Evolutionary conservation across 371 early-diverging fungal species (phyloP).

Genomic region (Synchytrium microbalum): DNA sequence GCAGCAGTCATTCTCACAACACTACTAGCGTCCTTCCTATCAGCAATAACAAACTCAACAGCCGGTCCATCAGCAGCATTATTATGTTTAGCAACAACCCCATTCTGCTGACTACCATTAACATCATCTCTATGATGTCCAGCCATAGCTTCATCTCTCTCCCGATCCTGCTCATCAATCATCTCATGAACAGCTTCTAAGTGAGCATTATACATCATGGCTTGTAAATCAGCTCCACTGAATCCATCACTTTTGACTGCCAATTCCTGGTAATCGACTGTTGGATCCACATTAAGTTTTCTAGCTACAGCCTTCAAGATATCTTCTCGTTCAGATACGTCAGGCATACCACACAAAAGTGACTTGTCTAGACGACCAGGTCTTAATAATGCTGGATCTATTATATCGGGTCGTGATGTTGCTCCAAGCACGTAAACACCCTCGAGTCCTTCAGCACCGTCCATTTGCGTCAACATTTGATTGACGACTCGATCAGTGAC

Average conservation of each 20-base stretch:
- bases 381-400: slow-evolving; percentile 97
- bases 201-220: slow-evolving; percentile 83
- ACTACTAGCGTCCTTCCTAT: slow-evolving; percentile 14
- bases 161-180: slow-evolving; percentile 18
- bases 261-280: slow-evolving; percentile 25
- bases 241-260: slow-evolving; percentile 67
- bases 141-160: slow-evolving; percentile 18
- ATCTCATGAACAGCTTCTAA: slow-evolving; percentile 76
- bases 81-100: too few relatives aligned
- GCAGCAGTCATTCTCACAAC: slow-evolving; percentile 48
- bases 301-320: slow-evolving; percentile 34
- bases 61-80: slow-evolving; percentile 3
- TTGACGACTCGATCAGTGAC: slow-evolving; percentile 98
- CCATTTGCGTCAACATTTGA: slow-evolving; percentile 98
- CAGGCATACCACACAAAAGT: slow-evolving; percentile 80
- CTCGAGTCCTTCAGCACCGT: slow-evolving; percentile 78
- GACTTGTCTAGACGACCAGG: slow-evolving; percentile 98
- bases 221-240: slow-evolving; percentile 92
- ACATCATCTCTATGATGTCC: slow-evolving; percentile 30
- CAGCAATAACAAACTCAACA: slow-evolving; percentile 21
- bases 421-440: slow-evolving; percentile 84
- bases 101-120: not conserved
- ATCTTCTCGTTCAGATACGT: slow-evolving; percentile 50
- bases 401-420: slow-evolving; percentile 71
- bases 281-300: slow-evolving; percentile 17